Evolutionary conservation across 805 yeast species (phyloP), one percentile per base, ranked within the genome.

Genomic region (Debaryomyces castellii): DNA sequence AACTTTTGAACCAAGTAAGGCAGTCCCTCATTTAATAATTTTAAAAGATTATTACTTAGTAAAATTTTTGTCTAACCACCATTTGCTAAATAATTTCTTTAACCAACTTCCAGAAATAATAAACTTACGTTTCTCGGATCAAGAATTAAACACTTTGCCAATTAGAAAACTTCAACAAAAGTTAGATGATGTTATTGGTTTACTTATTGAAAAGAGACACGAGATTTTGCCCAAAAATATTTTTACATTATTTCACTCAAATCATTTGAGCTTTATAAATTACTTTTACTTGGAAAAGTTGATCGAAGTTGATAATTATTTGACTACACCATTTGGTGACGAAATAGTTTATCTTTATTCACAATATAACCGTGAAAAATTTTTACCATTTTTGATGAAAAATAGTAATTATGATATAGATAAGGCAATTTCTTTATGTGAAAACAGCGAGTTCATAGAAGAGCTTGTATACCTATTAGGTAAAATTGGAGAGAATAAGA

Each of bases 401-500:
- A 80, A 81, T 49, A 75, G 74, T 22, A 80, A 84, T 52, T 87
- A 85, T 59, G 78, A 87, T 49, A 78, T 90, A 36, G 86, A 82
- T 35, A 53, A 60, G 25, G 96, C 97, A 0, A 79, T 91, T n/a
- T 63, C 67, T 11, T 61, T 85, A 1, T 88, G 96, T 55, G 82
- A 82, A 48, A 47, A 60, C 9, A 67, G 74, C 18, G 73, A 74
- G 1, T 74, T 77, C 34, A 75, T 74, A 34, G 81, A 84, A 34
- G 98, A 92, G 57, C 71, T 90, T 34, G 96, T 94, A 0, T 90
- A 81, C 57, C 64, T 94, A 24, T 74, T 89, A 49, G 95, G 96
- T 4, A 81, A 82, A 54, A 83, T 87, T 21, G 98, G 99, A 1
- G 87, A 87, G 52, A 81, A 83, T 46, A 77, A 76, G 49, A 78